phyloP scores from a whole-genome alignment of 2,329 filamentous ascomycete genomes.

The Hymenoscyphus scutula region DNA sequence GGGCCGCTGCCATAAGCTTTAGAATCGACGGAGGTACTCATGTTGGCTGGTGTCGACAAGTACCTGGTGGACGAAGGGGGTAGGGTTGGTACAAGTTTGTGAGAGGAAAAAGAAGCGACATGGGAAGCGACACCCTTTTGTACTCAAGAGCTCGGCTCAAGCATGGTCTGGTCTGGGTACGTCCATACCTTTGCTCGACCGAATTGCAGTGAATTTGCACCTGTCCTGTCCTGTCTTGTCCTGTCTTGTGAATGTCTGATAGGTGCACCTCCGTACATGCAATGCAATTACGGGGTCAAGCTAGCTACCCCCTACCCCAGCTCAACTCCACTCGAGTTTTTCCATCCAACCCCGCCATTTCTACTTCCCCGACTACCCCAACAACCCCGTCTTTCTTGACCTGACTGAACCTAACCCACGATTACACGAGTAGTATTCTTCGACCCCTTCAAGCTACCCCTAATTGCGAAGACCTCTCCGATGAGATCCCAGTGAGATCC shows the following conservation, averaged over 20 bases:
- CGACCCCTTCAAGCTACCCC: not conserved
- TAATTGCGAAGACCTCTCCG: not conserved
- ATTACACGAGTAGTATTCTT: not conserved
- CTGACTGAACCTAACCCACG: not conserved
- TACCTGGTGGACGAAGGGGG: constrained; percentile 9
- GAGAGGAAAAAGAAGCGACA: not conserved
- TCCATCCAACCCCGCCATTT: not conserved
- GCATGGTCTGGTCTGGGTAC: not conserved
- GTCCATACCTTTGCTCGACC: not conserved
- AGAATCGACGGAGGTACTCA: constrained; percentile 19
- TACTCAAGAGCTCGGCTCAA: not conserved
- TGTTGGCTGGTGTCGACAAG: constrained; percentile 15
- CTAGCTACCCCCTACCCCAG: no score
- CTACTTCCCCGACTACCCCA: not conserved
- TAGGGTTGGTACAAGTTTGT: not conserved
- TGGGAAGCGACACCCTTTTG: not conserved
- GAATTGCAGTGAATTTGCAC: not conserved
- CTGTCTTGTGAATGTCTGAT: no score
- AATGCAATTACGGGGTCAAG: not conserved
- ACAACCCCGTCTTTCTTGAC: no score
- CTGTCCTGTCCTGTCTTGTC: no score
- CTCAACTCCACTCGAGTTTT: no score
- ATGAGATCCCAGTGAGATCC: no score
- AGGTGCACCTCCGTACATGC: no score
- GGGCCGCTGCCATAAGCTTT: constrained; percentile 10